A percentile compares a stretch with the other conserved stretches of the same genome.
These are phyloP conservation scores for Lonicera japonica DNA, from an alignment of 129 eudicot genomes.

Conservation along the genomic window DNA sequence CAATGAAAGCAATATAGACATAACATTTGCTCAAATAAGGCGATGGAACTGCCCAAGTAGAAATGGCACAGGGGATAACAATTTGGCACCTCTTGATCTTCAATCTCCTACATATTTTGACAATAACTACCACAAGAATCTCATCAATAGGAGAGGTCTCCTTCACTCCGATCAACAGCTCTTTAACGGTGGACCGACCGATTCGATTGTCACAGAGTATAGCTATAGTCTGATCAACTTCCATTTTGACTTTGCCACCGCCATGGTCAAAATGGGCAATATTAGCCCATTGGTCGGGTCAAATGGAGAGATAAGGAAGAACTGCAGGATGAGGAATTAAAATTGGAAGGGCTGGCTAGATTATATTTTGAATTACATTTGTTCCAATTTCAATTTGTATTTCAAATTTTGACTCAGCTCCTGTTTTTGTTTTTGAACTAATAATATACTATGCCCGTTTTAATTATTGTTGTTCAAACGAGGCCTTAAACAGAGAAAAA, in stretches of 20 bases:
- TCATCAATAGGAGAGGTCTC: constrained; percentile 26
- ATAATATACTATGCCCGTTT: too few relatives aligned
- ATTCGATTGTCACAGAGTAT: constrained; percentile 30
- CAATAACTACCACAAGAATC: constrained; percentile 35
- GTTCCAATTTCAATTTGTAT: too few relatives aligned
- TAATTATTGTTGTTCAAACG: too few relatives aligned
- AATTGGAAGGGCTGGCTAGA: too few relatives aligned
- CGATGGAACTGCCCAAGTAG: constrained; percentile 26
- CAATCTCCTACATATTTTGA: constrained; percentile 34
- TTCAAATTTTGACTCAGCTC: too few relatives aligned
- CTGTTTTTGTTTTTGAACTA: too few relatives aligned
- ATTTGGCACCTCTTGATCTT: constrained; percentile 38
- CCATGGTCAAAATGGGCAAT: constrained; percentile 47
- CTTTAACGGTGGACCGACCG: constrained; percentile 35
- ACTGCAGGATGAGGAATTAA: constrained; percentile 30
- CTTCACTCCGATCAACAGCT: constrained; percentile 55
- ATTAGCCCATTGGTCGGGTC: constrained; percentile 40
- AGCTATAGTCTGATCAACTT: constrained; percentile 7
- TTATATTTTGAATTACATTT: too few relatives aligned
- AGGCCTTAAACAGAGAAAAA: too few relatives aligned
- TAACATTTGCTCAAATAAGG: constrained; percentile 33
- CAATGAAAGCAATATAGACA: constrained; percentile 68
- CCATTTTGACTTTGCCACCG: constrained; percentile 27
- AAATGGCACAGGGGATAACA: constrained; percentile 33
- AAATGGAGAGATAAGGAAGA: constrained; percentile 43